Conservation (phyloP, 176 grass and related monocot genomes). For the Paspalum vaginatum region DNA sequence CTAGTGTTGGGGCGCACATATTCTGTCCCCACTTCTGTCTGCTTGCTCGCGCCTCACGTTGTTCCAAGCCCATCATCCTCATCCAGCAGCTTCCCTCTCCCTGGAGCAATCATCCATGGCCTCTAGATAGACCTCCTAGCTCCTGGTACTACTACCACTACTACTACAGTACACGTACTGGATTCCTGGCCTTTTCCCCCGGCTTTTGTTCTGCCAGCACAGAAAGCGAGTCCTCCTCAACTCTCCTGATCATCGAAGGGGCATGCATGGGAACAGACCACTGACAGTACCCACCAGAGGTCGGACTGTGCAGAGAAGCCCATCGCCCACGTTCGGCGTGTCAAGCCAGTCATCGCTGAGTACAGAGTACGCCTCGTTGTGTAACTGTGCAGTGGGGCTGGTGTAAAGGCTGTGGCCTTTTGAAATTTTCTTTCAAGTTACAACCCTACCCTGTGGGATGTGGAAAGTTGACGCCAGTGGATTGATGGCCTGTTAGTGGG, state of each 20-base stretch:
- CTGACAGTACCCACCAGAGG: background rate
- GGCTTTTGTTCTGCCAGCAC: no score
- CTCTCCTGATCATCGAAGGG: background rate
- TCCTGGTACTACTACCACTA: no score
- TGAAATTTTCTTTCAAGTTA: background rate
- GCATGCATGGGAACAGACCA: background rate
- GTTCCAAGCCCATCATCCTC: conserved; percentile 25
- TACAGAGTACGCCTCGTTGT: no score
- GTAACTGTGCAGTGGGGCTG: background rate
- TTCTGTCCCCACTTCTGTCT: conserved; percentile 25
- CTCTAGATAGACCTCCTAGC: no score
- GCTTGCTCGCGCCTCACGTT: background rate
- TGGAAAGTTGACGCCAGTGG: no score
- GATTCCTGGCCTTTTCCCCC: no score
- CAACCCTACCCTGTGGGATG: no score
- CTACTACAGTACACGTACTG: no score
- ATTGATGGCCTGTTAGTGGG: no score
- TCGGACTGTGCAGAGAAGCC: background rate
- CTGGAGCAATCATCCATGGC: background rate
- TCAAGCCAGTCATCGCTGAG: background rate
- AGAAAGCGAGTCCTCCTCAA: background rate
- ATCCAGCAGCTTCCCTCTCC: conserved; percentile 19
- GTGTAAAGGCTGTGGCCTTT: background rate
- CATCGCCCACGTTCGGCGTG: background rate
- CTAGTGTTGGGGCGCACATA: conserved; percentile 29